Conservation (phyloP, 768 basidiomycete genomes). For the Myochromella boudieri region DNA sequence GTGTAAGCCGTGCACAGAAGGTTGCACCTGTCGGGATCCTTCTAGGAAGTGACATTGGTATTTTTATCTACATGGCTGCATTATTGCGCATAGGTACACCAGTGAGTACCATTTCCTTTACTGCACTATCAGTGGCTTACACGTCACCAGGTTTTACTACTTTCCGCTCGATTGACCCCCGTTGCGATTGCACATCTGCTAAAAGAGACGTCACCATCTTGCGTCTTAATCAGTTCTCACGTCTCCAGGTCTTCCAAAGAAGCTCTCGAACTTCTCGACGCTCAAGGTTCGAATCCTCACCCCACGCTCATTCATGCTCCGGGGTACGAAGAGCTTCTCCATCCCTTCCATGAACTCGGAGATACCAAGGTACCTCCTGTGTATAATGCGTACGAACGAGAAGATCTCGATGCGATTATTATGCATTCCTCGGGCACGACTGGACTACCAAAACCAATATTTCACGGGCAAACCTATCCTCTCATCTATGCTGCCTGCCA, state of each 20-base stretch:
- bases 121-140: not conserved
- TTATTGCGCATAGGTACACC: constrained; percentile 35
- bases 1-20: constrained; percentile 20
- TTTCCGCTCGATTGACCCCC: constrained; percentile 36
- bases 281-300: constrained; percentile 10
- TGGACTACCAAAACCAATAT: constrained; percentile 49
- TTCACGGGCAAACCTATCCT: constrained; percentile 31
- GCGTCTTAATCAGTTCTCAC: constrained; percentile 30
- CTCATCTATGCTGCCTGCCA: constrained; percentile 35
- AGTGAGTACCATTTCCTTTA: constrained; percentile 20
- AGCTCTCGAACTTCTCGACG: constrained; percentile 19
- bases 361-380: constrained; percentile 24
- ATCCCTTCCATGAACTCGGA: constrained; percentile 13
- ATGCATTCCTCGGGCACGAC: constrained; percentile 52
- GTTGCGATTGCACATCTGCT: constrained; percentile 35
- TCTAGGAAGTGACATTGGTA: constrained; percentile 34
- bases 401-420: constrained; percentile 40
- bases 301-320: constrained; percentile 26
- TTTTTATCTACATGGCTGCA: constrained; percentile 37
- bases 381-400: constrained; percentile 20
- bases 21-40: constrained; percentile 35
- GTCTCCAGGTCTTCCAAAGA: constrained; percentile 30
- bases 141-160: constrained; percentile 27
- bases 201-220: constrained; percentile 26
- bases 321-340: constrained; percentile 28